Evolutionary conservation across 2,329 filamentous ascomycete genomes (phyloP).

Genomic region (Fusarium sororula): DNA sequence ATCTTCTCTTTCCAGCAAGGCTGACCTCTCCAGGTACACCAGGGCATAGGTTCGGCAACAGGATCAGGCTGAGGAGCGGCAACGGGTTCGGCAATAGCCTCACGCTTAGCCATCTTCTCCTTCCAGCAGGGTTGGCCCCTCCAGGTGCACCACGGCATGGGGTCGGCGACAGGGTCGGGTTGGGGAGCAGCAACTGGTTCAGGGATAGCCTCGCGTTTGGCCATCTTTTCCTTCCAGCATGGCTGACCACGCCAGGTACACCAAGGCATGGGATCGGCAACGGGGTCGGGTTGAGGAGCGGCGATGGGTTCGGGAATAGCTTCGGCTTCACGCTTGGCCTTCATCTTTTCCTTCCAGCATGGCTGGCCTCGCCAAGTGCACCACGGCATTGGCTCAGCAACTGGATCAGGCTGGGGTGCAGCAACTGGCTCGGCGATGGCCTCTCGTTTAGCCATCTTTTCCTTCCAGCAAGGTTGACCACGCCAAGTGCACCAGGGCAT

Average conservation of each 20-base stretch:
- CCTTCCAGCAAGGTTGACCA: conserved; percentile 53
- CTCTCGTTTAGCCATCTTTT: conserved; percentile 39
- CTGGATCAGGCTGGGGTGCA: not conserved
- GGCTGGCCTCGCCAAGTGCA: too few species aligned
- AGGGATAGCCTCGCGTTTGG: too few species aligned
- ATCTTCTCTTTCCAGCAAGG: conserved; percentile 14
- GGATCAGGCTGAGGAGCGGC: not conserved
- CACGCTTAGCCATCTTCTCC: conserved; percentile 41
- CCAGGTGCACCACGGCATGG: conserved; percentile 46
- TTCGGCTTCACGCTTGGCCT: not conserved
- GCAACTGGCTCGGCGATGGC: not conserved
- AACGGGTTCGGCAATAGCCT: not conserved
- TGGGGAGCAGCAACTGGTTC: not conserved
- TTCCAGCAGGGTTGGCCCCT: conserved; percentile 54
- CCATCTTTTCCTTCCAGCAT: conserved; percentile 7
- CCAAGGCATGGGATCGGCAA: not conserved
- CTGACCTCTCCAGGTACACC: conserved; percentile 7
- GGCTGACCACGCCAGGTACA: conserved; percentile 5
- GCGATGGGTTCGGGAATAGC: too few species aligned
- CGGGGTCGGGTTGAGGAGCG: too few species aligned
- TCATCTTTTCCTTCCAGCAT: not conserved
- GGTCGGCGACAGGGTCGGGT: not conserved
- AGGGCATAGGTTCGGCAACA: not conserved
- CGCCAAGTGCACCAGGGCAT: conserved; percentile 48
- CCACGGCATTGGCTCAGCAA: not conserved